Evolutionary conservation across 2,329 filamentous ascomycete species (phyloP), one percentile per base, ranked within the genome.

Genomic region (Tolypocladium tropicale): DNA sequence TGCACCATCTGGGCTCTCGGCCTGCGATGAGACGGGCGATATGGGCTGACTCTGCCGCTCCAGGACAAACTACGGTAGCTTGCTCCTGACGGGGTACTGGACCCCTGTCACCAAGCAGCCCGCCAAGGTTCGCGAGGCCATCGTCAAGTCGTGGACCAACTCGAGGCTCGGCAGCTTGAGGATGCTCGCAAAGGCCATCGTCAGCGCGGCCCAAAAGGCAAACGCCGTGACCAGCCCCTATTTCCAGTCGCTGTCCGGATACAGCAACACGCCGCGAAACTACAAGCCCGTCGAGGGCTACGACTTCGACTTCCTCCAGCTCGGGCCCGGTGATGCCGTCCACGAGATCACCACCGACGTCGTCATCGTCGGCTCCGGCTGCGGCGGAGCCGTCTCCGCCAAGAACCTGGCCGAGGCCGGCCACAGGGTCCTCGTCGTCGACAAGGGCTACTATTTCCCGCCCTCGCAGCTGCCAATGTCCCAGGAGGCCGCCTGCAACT

Each of bases 281-380:
- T 82, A 80, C 74, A 72, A 72, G 51, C 72, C 79, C 0, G 78
- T 74, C 2, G 71, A 76, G 39, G 75, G 75, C 4, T 82, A 78
- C 57, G 72, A 80, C 37, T 89, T 80, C 65, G 68, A 76, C 0
- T 89, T 89, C 62, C 65, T 87, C 50, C 83, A 88, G 64, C 75
- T 86, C 61, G 69, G 66, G 2, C 54, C 64, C 2, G 68, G 65
- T 6, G 60, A 62, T n/a, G 61, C 65, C 5, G 75, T 82, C 0
- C 82, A 85, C 59, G 77, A 78, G 3, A 73, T 95, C 41, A 83
- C 90, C 55, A 86, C 88, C 0, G 93, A 96, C 68, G 83, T 95
- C 1, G 83, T 95, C 43, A 84, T 96, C 57, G 79, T 96, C 23
- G 92, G 92, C 2, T 94, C 89, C 39, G 92, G 92, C 32, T 95